phyloP scores from a whole-genome alignment of 371 early-diverging fungal species.

The Phascolomyces articulosus region DNA sequence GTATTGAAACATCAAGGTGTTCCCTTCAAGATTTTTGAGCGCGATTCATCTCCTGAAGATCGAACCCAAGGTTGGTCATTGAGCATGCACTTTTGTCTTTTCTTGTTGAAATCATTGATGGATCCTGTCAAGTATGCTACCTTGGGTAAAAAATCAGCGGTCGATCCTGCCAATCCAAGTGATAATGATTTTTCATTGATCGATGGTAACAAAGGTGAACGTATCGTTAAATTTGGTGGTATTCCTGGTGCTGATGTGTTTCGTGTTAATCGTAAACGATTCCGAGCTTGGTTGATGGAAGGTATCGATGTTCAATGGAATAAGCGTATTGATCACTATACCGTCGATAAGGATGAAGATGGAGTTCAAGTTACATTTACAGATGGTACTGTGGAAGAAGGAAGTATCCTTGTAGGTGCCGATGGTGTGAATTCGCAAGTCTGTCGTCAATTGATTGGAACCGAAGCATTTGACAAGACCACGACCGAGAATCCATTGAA shows the following conservation, averaged over 20 bases:
- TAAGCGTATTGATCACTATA: constrained; percentile 16
- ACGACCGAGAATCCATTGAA: constrained; percentile 15
- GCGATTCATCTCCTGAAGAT: constrained; percentile 15
- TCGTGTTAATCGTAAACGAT: constrained; percentile 27
- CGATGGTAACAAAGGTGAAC: constrained; percentile 13
- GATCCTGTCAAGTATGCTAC: constrained; percentile 10
- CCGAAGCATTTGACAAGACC: constrained; percentile 9
- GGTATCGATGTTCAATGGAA: constrained; percentile 27
- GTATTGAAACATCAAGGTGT: constrained; percentile 23
- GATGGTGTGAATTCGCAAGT: constrained; percentile 29
- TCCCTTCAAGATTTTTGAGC: constrained; percentile 33
- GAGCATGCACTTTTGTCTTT: constrained; percentile 23
- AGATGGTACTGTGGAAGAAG: constrained; percentile 25
- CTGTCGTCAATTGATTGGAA: constrained; percentile 19
- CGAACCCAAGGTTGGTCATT: constrained; percentile 32
- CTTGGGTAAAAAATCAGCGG: constrained; percentile 10
- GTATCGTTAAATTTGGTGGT: neutral
- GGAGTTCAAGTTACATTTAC: constrained; percentile 29
- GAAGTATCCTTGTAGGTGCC: constrained; percentile 25
- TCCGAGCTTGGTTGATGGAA: constrained; percentile 24
- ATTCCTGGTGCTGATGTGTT: neutral
- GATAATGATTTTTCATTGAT: constrained; percentile 9
- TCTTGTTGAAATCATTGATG: neutral
- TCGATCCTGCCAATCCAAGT: constrained; percentile 16
- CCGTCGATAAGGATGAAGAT: constrained; percentile 12